These are phyloP conservation scores for Helichrysum umbraculigerum DNA, from an alignment of 129 eudicot genomes.

Conservation along the genomic window DNA sequence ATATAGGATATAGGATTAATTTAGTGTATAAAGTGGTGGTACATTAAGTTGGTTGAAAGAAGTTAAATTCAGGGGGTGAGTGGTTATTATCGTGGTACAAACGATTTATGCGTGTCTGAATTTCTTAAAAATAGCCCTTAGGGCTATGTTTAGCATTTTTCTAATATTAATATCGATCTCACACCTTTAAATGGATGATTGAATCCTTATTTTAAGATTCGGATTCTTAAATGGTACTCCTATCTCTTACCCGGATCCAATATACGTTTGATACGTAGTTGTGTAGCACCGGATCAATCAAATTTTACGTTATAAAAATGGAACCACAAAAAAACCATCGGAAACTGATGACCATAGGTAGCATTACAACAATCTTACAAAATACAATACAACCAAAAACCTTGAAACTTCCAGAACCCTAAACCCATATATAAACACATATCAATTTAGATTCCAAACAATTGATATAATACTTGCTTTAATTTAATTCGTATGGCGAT, in stretches of 20 bases:
- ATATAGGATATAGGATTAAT: too few relatives aligned
- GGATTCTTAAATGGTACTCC: not conserved
- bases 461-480: not conserved
- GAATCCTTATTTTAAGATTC: too few relatives aligned
- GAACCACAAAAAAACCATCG: not conserved
- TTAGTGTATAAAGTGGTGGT: too few relatives aligned
- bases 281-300: not conserved
- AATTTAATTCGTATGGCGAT: slow-evolving; percentile 21
- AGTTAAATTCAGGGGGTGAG: too few relatives aligned
- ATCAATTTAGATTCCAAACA: slow-evolving; percentile 4
- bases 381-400: slow-evolving; percentile 2
- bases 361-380: not conserved
- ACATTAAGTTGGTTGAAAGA: too few relatives aligned
- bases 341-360: not conserved
- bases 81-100: too few relatives aligned
- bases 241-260: not conserved
- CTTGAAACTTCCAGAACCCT: slow-evolving; percentile 26
- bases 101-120: too few relatives aligned
- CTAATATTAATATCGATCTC: too few relatives aligned
- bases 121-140: too few relatives aligned
- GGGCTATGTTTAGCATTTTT: too few relatives aligned
- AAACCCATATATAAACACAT: not conserved
- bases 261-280: not conserved
- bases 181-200: too few relatives aligned
- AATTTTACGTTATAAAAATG: not conserved